These are phyloP conservation scores for Trichoderma orchidacearum DNA, from an alignment of 495 filamentous ascomycete species.

Conservation along the genomic window DNA sequence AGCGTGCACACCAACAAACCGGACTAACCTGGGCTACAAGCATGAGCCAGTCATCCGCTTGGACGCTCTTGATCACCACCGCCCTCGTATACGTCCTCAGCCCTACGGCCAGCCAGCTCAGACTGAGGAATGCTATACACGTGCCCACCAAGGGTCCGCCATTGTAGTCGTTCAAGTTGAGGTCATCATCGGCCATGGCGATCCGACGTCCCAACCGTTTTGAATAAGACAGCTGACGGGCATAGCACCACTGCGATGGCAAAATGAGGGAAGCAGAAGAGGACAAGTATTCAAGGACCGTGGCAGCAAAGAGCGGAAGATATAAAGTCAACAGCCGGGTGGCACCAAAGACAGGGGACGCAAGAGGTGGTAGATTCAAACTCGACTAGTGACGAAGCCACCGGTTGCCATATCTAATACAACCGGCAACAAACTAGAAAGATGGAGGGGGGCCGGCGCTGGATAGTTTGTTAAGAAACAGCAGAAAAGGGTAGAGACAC, in stretches of 20 bases:
- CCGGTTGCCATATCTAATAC: not conserved
- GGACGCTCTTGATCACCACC: slow-evolving; percentile 21
- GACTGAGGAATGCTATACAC: slow-evolving; percentile 12
- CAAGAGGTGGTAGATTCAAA: not conserved
- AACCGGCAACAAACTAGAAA: not conserved
- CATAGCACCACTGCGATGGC: not conserved
- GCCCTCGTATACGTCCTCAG: slow-evolving; percentile 22
- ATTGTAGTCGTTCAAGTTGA: slow-evolving; percentile 13
- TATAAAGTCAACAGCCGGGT: not conserved
- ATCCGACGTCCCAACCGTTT: not conserved
- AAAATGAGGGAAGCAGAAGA: not conserved
- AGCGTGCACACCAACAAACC: not conserved
- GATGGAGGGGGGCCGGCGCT: no score
- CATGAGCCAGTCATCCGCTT: slow-evolving; percentile 28
- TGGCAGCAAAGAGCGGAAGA: not conserved
- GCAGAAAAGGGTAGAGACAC: no score
- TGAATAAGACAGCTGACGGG: not conserved
- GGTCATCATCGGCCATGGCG: not conserved
- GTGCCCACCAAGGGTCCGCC: slow-evolving; percentile 18
- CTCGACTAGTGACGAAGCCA: not conserved
- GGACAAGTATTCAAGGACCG: not conserved
- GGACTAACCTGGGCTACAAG: slow-evolving; percentile 19
- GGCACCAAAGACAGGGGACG: not conserved
- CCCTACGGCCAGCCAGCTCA: slow-evolving; percentile 19
- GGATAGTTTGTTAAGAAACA: no score